Evolutionary conservation across 495 filamentous ascomycete genomes (phyloP), one percentile per base, ranked within the genome.

Genomic region (Talaromyces borbonicus): DNA sequence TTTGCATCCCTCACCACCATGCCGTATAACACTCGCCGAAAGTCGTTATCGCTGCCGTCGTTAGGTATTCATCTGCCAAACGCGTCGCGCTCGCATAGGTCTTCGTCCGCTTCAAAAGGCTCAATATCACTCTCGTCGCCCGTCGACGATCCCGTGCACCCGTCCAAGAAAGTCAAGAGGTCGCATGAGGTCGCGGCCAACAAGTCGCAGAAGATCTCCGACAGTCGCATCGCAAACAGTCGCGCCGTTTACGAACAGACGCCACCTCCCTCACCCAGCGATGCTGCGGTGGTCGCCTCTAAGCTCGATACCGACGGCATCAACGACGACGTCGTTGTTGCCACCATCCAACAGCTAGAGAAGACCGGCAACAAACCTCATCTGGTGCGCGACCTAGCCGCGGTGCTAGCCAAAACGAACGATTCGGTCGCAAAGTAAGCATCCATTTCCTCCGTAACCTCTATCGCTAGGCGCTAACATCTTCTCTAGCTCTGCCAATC

Each of bases 1-100:
- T n/a, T n/a, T n/a, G n/a, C n/a, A n/a, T n/a, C n/a, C n/a, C n/a
- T n/a, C n/a, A 19, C 50, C 60, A 78, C 50, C 55, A 95, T 94
- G 88, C 87, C 88, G 51, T 96, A 96, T 77, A 95, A 98, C 66
- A 98, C 92, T 50, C 84, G 92, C 67, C 83, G 92, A 65, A 98
- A 97, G 71, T 95, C 89, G 59, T 67, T 98, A 57, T 98, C 92
- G 24, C 73, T 98, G 52, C 85, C 88, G 16, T 90, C 87, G 48
- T 77, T 97, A 52, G 92, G 92, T 59, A 95, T 97, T 51, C 87
- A 90, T 55, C 68, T 98, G 38, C 92, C 89, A 39, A 82, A 83
- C 57, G 77, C 81, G 48, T 79, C 81, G 46, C 78, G 87, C 63
- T 69, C 69, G 48, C 69, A 73, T 58, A 79, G 80, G 61, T 79